Percentiles rank a stretch among this genome's conserved stretches.
Conservation (phyloP, 306 rosid species). For the Casuarina cunninghamiana region DNA sequence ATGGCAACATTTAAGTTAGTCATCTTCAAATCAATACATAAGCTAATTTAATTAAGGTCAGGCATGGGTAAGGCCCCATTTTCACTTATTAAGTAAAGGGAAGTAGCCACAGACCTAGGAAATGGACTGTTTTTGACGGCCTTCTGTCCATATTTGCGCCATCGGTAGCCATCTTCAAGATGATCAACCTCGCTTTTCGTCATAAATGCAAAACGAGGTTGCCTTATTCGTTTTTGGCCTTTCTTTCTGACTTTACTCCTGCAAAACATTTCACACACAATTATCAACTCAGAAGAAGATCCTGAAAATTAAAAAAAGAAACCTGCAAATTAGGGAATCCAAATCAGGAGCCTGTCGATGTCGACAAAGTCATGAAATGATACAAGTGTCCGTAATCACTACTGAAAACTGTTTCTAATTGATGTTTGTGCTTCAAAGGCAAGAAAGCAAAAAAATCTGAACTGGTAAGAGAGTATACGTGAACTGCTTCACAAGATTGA, state of each 20-base stretch:
- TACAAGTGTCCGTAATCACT: background rate
- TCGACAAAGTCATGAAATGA: background rate
- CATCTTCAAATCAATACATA: background rate
- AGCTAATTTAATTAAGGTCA: background rate
- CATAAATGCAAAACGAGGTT: conserved; percentile 89
- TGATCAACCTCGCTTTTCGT: conserved; percentile 95
- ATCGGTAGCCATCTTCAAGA: conserved; percentile 96
- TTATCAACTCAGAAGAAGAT: conserved; percentile 34
- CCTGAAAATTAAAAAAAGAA: conserved; percentile 23
- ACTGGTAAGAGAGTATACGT: background rate
- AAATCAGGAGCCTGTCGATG: background rate
- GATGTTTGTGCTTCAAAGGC: background rate
- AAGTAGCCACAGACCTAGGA: conserved; percentile 60
- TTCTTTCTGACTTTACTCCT: conserved; percentile 77
- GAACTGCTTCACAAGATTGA: background rate
- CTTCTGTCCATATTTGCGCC: conserved; percentile 98
- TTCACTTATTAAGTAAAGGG: conserved; percentile 18
- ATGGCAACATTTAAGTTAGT: background rate
- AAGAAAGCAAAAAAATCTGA: background rate
- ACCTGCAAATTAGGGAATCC: background rate
- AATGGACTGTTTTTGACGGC: conserved; percentile 96
- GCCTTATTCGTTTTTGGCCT: conserved; percentile 88
- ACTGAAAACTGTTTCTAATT: background rate
- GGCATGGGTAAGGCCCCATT: background rate
- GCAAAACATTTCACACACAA: conserved; percentile 45